Evolutionary conservation across 192 early-diverging fungal species (phyloP).

Genomic region (Linderina pennispora): DNA sequence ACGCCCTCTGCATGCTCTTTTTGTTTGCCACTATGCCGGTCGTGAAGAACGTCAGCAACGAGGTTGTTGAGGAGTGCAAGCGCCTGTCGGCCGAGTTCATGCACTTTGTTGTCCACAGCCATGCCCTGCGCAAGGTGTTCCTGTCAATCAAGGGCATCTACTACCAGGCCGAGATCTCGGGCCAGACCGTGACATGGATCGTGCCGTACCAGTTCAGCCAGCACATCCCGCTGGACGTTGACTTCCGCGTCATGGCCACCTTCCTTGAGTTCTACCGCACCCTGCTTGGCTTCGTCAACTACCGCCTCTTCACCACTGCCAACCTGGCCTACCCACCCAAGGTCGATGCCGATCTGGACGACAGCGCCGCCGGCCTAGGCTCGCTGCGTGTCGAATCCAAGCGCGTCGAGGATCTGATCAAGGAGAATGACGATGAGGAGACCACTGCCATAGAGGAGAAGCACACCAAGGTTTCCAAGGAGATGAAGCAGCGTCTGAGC

Average conservation of each 20-base stretch:
- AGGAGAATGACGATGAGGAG: slow-evolving; percentile 12
- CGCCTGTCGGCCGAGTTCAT: slow-evolving; percentile 88
- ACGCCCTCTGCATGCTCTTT: slow-evolving; percentile 95
- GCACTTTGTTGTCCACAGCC: slow-evolving; percentile 77
- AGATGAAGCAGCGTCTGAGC: slow-evolving; percentile 27
- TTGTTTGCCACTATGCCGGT: slow-evolving; percentile 89
- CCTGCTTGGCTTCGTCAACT: slow-evolving; percentile 91
- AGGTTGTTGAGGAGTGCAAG: slow-evolving; percentile 69
- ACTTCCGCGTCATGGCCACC: slow-evolving; percentile 94
- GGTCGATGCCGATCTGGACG: slow-evolving; percentile 51
- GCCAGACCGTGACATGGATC: slow-evolving; percentile 90
- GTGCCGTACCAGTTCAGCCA: slow-evolving; percentile 95
- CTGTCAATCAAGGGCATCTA: slow-evolving; percentile 99
- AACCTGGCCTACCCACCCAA: slow-evolving; percentile 92
- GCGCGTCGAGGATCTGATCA: slow-evolving; percentile 37
- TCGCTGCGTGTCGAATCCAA: slow-evolving; percentile 33
- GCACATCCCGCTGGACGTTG: slow-evolving; percentile 82
- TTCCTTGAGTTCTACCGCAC: slow-evolving; percentile 96
- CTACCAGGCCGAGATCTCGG: slow-evolving; percentile 97
- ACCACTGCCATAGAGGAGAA: slow-evolving; percentile 9
- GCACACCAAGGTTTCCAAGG: slow-evolving; percentile 7
- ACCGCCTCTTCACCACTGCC: slow-evolving; percentile 78
- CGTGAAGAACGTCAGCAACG: slow-evolving; percentile 51
- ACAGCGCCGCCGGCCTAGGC: slow-evolving; percentile 37
- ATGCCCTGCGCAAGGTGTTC: slow-evolving; percentile 82